Conservation (phyloP, 805 yeast genomes). For the Pichia deserticola region DNA sequence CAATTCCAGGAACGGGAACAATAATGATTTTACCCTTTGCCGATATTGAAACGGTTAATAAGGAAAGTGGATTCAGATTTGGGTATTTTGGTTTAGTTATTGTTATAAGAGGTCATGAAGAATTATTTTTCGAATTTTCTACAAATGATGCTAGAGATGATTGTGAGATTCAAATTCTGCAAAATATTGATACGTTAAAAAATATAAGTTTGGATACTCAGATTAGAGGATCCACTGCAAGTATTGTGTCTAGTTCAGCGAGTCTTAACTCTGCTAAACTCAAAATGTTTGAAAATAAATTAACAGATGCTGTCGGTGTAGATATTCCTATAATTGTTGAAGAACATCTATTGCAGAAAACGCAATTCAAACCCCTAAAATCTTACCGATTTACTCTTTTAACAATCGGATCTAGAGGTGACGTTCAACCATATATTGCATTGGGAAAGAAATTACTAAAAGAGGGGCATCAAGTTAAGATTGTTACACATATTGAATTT, state of each 20-base stretch:
- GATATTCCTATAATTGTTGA: slow-evolving; percentile 65
- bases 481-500: slow-evolving; percentile 83
- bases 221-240: background rate
- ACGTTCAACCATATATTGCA: slow-evolving; percentile 93
- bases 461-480: slow-evolving; percentile 81
- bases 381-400: slow-evolving; percentile 56
- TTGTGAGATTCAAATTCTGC: slow-evolving; percentile 48
- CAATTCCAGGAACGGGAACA: slow-evolving; percentile 70
- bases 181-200: slow-evolving; percentile 39
- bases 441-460: slow-evolving; percentile 67
- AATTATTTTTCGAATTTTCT: slow-evolving; percentile 71
- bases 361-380: slow-evolving; percentile 44
- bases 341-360: slow-evolving; percentile 41
- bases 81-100: slow-evolving; percentile 66
- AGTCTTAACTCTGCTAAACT: slow-evolving; percentile 50
- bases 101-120: slow-evolving; percentile 68
- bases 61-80: slow-evolving; percentile 62
- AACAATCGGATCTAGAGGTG: slow-evolving; percentile 94
- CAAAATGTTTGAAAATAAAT: slow-evolving; percentile 58
- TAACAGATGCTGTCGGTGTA: slow-evolving; percentile 51
- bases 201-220: slow-evolving; percentile 7
- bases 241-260: slow-evolving; percentile 4
- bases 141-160: slow-evolving; percentile 61
- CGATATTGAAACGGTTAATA: slow-evolving; percentile 64
- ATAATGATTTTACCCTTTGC: slow-evolving; percentile 73